Conservation (phyloP, 495 filamentous ascomycete species). For the Darksidea phi region DNA sequence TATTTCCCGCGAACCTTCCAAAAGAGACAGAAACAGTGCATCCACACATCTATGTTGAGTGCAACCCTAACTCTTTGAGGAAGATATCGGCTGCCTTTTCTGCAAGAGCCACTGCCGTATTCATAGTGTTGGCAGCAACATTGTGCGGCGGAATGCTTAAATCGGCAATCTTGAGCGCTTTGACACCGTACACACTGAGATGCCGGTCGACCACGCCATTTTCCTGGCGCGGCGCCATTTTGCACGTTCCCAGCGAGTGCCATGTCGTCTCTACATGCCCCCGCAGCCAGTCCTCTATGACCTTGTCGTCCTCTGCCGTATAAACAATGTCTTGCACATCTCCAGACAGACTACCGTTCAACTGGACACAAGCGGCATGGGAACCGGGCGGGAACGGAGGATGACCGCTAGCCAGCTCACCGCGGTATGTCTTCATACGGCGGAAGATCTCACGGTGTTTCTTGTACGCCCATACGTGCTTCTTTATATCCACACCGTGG, state of each 20-base stretch:
- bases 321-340: slow-evolving; percentile 47
- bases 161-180: slow-evolving; percentile 51
- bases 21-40: too few species aligned
- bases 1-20: too few species aligned
- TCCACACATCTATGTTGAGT: neutral
- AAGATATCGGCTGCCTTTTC: slow-evolving; percentile 62
- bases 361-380: slow-evolving; percentile 42
- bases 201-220: slow-evolving; percentile 54
- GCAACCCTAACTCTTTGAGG: slow-evolving; percentile 49
- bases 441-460: slow-evolving; percentile 52
- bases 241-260: slow-evolving; percentile 53
- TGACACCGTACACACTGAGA: slow-evolving; percentile 52
- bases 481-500: slow-evolving; percentile 41
- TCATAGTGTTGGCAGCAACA: slow-evolving; percentile 61
- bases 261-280: slow-evolving; percentile 51
- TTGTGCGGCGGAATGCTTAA: slow-evolving; percentile 57
- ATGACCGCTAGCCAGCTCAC: slow-evolving; percentile 52
- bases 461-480: slow-evolving; percentile 47
- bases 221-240: slow-evolving; percentile 47
- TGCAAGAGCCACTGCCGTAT: slow-evolving; percentile 58
- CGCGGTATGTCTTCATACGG: slow-evolving; percentile 53
- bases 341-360: slow-evolving; percentile 14
- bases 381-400: slow-evolving; percentile 52
- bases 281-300: slow-evolving; percentile 50
- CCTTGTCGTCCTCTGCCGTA: slow-evolving; percentile 54